Percentiles rank a stretch among this genome's conserved stretches.
Evolutionary conservation across 768 basidiomycete genomes (phyloP).

Genomic region (Suillus alpinus): DNA sequence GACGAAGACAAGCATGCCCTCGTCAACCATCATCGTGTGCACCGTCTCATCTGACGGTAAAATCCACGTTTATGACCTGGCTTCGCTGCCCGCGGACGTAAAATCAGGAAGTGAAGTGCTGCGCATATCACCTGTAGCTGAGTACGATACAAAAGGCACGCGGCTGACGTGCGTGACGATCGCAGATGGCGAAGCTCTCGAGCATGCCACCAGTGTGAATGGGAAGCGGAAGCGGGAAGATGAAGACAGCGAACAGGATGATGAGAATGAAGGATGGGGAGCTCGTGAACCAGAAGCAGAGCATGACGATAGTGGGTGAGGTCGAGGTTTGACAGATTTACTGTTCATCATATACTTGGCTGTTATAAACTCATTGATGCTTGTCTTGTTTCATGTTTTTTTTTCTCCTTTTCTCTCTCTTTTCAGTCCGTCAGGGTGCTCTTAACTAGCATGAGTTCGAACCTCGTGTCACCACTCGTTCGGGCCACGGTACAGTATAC

Average conservation of each 20-base stretch:
- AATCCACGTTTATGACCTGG: slow-evolving; percentile 73
- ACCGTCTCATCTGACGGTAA: slow-evolving; percentile 91
- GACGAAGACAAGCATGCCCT: slow-evolving; percentile 15
- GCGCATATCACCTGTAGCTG: slow-evolving; percentile 53
- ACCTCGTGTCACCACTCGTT: not conserved
- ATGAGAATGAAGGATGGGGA: slow-evolving; percentile 31
- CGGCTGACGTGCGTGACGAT: slow-evolving; percentile 74
- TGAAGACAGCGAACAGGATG: slow-evolving; percentile 32
- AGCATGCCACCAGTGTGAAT: slow-evolving; percentile 14
- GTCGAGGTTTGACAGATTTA: slow-evolving; percentile 9
- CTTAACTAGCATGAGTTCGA: not conserved
- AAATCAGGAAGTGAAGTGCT: slow-evolving; percentile 12
- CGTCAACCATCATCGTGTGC: slow-evolving; percentile 60
- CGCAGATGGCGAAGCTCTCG: slow-evolving; percentile 46
- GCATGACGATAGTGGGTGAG: slow-evolving; percentile 26
- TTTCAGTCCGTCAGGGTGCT: not conserved
- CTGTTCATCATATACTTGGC: not conserved
- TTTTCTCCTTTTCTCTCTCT: not conserved
- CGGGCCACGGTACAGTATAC: not conserved
- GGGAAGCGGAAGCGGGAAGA: slow-evolving; percentile 39
- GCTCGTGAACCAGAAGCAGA: slow-evolving; percentile 12
- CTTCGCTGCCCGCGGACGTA: slow-evolving; percentile 38
- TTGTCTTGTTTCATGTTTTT: not conserved
- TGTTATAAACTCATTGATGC: not conserved
- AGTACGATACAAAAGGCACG: slow-evolving; percentile 83